phyloP scores from a whole-genome alignment of 192 early-diverging fungal genomes.

The Entophlyctis helioformis region DNA sequence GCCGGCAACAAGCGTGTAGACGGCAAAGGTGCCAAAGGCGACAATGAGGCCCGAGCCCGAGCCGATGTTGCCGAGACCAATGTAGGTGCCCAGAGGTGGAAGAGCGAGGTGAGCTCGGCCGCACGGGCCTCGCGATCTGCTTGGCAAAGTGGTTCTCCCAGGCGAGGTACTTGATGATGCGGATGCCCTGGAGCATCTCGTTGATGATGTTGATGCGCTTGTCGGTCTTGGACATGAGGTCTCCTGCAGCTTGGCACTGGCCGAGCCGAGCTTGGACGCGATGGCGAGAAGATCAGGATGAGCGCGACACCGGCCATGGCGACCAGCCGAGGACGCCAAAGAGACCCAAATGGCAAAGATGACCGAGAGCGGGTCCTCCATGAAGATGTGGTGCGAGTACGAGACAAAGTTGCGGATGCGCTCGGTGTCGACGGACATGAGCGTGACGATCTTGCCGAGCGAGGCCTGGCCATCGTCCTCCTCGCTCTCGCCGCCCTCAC shows the following conservation, averaged over 20 bases:
- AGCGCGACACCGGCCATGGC: conserved; percentile 67
- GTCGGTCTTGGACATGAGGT: conserved; percentile 51
- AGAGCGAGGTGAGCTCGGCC: conserved; percentile 6
- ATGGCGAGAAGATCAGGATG: conserved; percentile 33
- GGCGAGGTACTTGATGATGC: conserved; percentile 81
- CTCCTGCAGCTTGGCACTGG: conserved; percentile 33
- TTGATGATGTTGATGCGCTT: conserved; percentile 73
- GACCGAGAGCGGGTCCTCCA: conserved; percentile 7
- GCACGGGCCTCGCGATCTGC: conserved; percentile 13
- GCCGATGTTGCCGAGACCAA: background rate
- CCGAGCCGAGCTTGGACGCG: conserved; percentile 12
- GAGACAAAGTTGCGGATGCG: background rate
- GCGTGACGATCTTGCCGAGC: conserved; percentile 31
- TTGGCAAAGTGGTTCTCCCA: conserved; percentile 30
- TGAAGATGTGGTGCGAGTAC: background rate
- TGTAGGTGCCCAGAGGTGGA: conserved; percentile 19
- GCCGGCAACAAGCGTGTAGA: conserved; percentile 40
- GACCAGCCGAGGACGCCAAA: conserved; percentile 71
- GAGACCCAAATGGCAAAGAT: conserved; percentile 52
- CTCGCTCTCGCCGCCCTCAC: background rate
- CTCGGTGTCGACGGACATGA: conserved; percentile 21
- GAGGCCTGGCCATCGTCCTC: conserved; percentile 10
- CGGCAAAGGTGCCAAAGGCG: conserved; percentile 43
- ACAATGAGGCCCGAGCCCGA: conserved; percentile 23
- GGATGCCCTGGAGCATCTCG: conserved; percentile 81